Conservation (phyloP, 2,329 filamentous ascomycete genomes). For the Trichothecium sympodiale region DNA sequence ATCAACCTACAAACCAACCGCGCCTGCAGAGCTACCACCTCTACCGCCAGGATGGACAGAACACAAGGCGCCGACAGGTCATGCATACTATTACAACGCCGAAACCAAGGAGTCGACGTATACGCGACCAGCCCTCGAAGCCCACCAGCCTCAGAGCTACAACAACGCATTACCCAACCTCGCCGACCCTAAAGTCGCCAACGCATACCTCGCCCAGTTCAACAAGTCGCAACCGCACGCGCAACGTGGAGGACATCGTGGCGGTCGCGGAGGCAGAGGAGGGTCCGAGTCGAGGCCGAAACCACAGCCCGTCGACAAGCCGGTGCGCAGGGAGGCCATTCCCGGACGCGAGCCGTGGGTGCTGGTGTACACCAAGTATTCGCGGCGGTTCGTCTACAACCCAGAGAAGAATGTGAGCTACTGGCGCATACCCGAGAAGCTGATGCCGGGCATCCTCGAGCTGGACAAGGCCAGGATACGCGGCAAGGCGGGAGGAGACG, state of each 20-base stretch:
- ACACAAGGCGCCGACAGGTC: slow-evolving; percentile 78
- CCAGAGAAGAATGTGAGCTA: slow-evolving; percentile 76
- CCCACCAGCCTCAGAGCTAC: slow-evolving; percentile 13
- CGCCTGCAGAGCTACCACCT: slow-evolving; percentile 35
- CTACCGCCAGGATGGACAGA: slow-evolving; percentile 83
- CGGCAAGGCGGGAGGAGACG: slow-evolving; percentile 32
- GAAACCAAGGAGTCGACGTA: slow-evolving; percentile 81
- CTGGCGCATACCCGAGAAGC: slow-evolving; percentile 86
- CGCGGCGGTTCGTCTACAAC: slow-evolving; percentile 84
- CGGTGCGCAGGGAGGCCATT: slow-evolving; percentile 67
- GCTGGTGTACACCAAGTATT: slow-evolving; percentile 84
- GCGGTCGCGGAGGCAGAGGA: slow-evolving; percentile 29
- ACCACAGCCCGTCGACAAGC: slow-evolving; percentile 66
- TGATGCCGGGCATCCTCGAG: slow-evolving; percentile 66
- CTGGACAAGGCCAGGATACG: slow-evolving; percentile 63
- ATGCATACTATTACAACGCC: slow-evolving; percentile 80
- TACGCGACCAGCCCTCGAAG: slow-evolving; percentile 47
- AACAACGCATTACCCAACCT: slow-evolving; percentile 21
- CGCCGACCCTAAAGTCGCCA: slow-evolving; percentile 44
- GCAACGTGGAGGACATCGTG: slow-evolving; percentile 18
- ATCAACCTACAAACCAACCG: slow-evolving; percentile 60
- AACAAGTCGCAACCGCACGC: slow-evolving; percentile 27
- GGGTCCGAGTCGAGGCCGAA: slow-evolving; percentile 48
- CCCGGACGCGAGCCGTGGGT: slow-evolving; percentile 80
- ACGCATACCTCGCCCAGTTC: slow-evolving; percentile 49